These are phyloP conservation scores for Picochlorum sp. DNA, from an alignment of 139 green algal genomes.

Conservation along the genomic window DNA sequence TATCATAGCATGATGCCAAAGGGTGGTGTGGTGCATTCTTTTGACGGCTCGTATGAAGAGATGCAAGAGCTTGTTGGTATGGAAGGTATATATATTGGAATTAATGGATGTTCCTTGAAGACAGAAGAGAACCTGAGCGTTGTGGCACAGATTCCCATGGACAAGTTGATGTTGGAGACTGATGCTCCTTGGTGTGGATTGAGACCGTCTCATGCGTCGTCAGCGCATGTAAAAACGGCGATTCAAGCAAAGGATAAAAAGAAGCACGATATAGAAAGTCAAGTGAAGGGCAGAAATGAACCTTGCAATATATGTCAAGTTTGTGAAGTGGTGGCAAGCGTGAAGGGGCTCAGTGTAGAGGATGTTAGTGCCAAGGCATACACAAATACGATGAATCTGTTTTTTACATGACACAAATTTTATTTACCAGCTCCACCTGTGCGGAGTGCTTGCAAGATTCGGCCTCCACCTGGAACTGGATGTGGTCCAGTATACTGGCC, in stretches of 20 bases:
- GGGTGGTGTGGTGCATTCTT: conserved; percentile 76
- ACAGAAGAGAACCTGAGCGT: conserved; percentile 73
- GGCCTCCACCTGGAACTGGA: conserved; percentile 55
- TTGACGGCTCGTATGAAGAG: conserved; percentile 65
- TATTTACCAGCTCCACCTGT: conserved; percentile 57
- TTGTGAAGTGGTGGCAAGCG: conserved; percentile 53
- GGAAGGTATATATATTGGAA: conserved; percentile 36
- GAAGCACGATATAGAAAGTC: conserved; percentile 46
- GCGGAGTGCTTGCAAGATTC: conserved; percentile 59
- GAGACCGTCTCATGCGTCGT: conserved; percentile 37
- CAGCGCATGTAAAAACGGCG: conserved; percentile 28
- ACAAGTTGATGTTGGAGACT: conserved; percentile 78
- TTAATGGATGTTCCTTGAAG: conserved; percentile 86
- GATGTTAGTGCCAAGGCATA: conserved; percentile 30
- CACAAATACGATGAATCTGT: conserved; percentile 36
- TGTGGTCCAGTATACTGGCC: conserved; percentile 58
- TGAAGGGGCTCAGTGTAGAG: background rate
- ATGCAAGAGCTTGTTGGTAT: conserved; percentile 41
- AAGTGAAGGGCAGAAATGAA: conserved; percentile 85
- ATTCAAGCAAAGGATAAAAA: conserved; percentile 59
- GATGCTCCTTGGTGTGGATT: conserved; percentile 82
- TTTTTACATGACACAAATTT: conserved; percentile 7
- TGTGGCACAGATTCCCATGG: conserved; percentile 47
- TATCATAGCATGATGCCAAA: conserved; percentile 17
- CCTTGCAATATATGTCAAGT: conserved; percentile 61